A percentile compares a stretch with the other conserved stretches of the same genome.
These are phyloP conservation scores for Botrytis fragariae DNA, from an alignment of 2,329 filamentous ascomycete species.

Conservation along the genomic window DNA sequence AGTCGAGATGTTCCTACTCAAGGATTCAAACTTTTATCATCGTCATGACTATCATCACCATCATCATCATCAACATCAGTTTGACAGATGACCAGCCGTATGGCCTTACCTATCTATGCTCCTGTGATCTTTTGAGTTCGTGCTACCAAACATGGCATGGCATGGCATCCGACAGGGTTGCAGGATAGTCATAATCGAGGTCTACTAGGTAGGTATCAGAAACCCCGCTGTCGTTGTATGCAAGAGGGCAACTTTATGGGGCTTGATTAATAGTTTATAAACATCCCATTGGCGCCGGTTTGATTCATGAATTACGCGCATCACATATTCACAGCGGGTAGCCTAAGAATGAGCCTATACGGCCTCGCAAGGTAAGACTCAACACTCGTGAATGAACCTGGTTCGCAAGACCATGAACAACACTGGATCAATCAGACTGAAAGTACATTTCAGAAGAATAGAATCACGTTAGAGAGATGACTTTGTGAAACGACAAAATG, in stretches of 20 bases:
- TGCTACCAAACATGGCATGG: not conserved
- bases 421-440: not conserved
- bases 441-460: not conserved
- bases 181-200: slow-evolving; percentile 8
- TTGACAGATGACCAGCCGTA: not conserved
- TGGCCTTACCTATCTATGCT: not conserved
- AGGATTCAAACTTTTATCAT: not conserved
- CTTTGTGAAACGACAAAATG: not conserved
- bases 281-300: not conserved
- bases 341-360: not conserved
- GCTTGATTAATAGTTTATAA: not conserved
- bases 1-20: not conserved
- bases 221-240: not conserved
- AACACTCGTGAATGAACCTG: not conserved
- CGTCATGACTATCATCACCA: not conserved
- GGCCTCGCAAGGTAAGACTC: not conserved
- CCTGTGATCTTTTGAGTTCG: not conserved
- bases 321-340: slow-evolving; percentile 4
- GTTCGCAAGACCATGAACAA: not conserved
- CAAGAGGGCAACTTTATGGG: not conserved
- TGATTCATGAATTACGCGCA: slow-evolving; percentile 2
- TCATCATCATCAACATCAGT: not conserved
- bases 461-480: not conserved
- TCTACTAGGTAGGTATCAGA: slow-evolving; percentile 6
- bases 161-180: not conserved